Base-by-base conservation (phyloP, 2,329 filamentous ascomycete genomes). In the Claviceps cyperi region DNA sequence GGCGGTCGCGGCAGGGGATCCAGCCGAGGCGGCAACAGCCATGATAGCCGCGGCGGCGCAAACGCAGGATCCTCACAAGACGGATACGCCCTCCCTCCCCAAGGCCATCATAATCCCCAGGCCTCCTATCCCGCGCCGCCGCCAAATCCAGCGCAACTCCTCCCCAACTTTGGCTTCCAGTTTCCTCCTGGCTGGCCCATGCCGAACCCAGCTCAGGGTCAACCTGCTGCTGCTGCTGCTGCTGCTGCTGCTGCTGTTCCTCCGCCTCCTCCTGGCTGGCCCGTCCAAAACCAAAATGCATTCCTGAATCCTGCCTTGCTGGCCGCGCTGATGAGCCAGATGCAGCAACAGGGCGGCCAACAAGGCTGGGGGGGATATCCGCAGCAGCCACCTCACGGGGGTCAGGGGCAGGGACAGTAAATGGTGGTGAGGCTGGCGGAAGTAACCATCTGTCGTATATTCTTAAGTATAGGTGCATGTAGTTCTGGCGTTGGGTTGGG, bases 271-370 rank as follows among this genome's bases (percentile, higher is more conserved):
- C 64, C 66, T 15, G 64, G 63, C 1, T 66, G 55, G 54, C 48
- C 48, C 7, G 44, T 9, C 43, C 51, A 46, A 40, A 46, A 47
- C 17, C 64, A 63, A 51, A 32, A 11, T 32, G 28, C 28, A 11
- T 76, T 76, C 55, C 71, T 80, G 52, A 81, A 80, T 55, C 78
- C 78, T 3, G 71, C 74, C 1, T 75, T 82, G 59, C 69, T 81
- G 51, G 71, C 74, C 40, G 71, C 69, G 4, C 53, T 74, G 37
- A 69, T 74, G 63, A 66, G 60, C 39, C 70, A 73, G 51, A 68
- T 70, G 60, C 67, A 69, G 54, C 59, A 60, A 46, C 62, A 65
- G 44, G 59, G 59, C 21, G 59, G 60, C 1, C 46, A 47, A 53
- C 58, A 59, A 22, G 56, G 54, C 35, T 64, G 60, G 58, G 56